Evolutionary conservation across 148 eudicot species (phyloP), one percentile per base, ranked within the genome.

Genomic region (Vaccinium myrtillus): DNA sequence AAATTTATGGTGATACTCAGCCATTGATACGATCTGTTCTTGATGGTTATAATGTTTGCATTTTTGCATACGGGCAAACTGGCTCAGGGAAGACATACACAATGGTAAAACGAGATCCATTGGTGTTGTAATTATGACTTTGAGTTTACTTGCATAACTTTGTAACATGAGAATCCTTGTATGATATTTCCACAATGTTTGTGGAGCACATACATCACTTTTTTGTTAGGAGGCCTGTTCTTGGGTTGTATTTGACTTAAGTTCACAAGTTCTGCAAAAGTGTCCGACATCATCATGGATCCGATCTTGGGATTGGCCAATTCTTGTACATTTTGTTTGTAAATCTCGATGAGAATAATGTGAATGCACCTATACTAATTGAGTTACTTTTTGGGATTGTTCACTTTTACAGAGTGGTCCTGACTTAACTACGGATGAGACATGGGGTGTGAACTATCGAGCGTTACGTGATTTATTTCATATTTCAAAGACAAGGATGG

Each of bases 1-100:
- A 97, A 91, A 95, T 97, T 84, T 97, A 95, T 86, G 92, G 73
- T 30, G 99, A 97, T 80, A 95, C 98, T 23, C 98, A 92, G 75
- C 95, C 98, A 30, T 58, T 97, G 87, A 86, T 97, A 84, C 86
- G 99, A 93, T 93, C 99, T 46, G 99, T 93, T 78, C 89, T 97
- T 53, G 99, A 97, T 87, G 99, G 99, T 82, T 97, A 84, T 76
- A 97, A 97, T 67, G 95, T 95, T 78, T 97, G 99, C 83, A 97
- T 97, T 82, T 97, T 97, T 87, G 99, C 99, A 14, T 97, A 97
- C 81, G 99, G 99, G 77, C 99, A 97, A 81, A 97, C 99, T 46
- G 99, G 99, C 77, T 97, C 99, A n/a, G 99, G 99, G 78, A 97
- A 97, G 87, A 97, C 99, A 25, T 97, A 93, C 86, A 97, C 99